A percentile compares a stretch with the other conserved stretches of the same genome.
Conservation (phyloP, 768 basidiomycete species). For the Cystobasidium ongulense region DNA sequence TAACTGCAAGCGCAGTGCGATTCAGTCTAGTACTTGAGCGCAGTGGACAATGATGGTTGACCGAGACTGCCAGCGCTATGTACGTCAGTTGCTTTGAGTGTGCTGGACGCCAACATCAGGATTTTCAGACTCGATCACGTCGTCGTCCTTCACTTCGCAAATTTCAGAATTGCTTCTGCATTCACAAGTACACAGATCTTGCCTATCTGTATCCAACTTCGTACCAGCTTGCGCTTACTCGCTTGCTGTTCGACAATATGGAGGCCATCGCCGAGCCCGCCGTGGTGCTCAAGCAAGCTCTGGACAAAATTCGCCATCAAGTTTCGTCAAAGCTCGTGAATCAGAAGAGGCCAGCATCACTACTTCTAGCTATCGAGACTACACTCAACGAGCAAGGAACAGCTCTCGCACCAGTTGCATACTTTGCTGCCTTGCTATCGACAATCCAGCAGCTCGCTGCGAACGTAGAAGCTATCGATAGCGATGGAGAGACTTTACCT, state of each 20-base stretch:
- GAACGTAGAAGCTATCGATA: constrained; percentile 49
- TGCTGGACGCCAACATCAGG: no score
- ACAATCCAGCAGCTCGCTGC: constrained; percentile 67
- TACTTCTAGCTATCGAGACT: constrained; percentile 75
- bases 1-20: no score
- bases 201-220: neutral
- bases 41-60: no score
- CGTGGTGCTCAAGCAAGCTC: constrained; percentile 46
- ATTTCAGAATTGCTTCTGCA: neutral
- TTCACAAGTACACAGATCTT: neutral
- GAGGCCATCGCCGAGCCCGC: neutral
- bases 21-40: no score
- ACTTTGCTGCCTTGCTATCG: constrained; percentile 84
- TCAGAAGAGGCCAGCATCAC: constrained; percentile 78
- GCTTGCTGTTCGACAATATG: neutral
- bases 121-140: neutral
- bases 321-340: constrained; percentile 69
- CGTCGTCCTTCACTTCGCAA: neutral
- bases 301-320: constrained; percentile 75
- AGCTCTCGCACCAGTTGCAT: constrained; percentile 71
- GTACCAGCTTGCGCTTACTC: neutral
- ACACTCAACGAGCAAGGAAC: constrained; percentile 42
- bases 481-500: constrained; percentile 68
- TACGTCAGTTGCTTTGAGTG: no score
- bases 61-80: no score